These are phyloP conservation scores for Pseudozyma hubeiensis DNA, from an alignment of 1,284 basidiomycete genomes.

Conservation along the genomic window DNA sequence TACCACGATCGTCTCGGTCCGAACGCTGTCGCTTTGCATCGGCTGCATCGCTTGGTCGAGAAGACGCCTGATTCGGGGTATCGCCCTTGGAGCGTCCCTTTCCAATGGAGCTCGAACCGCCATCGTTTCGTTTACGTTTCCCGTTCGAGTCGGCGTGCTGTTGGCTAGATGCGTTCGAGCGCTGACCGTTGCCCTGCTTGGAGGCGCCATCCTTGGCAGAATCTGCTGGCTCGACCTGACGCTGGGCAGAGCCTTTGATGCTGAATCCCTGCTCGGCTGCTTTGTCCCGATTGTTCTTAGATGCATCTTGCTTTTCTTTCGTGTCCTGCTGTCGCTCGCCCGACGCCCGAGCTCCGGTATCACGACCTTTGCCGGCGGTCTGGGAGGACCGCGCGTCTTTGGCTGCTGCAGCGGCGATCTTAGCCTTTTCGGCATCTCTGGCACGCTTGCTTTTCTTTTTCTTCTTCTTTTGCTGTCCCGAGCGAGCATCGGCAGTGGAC, in stretches of 20 bases:
- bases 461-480: slow-evolving; percentile 18
- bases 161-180: neutral
- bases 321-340: slow-evolving; percentile 5
- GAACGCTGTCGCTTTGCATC: slow-evolving; percentile 25
- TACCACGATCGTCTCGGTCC: slow-evolving; percentile 21
- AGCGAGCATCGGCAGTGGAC: neutral
- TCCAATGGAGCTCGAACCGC: neutral
- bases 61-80: slow-evolving; percentile 3
- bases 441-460: slow-evolving; percentile 30
- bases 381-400: slow-evolving; percentile 9
- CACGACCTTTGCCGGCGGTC: slow-evolving; percentile 3
- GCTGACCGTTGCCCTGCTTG: slow-evolving; percentile 4
- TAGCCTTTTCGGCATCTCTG: slow-evolving; percentile 19
- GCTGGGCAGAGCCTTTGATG: slow-evolving; percentile 45
- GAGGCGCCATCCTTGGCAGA: neutral
- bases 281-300: neutral
- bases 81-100: slow-evolving; percentile 1
- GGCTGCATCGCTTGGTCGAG: neutral
- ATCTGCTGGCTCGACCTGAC: slow-evolving; percentile 12
- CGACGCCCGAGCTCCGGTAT: neutral
- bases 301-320: slow-evolving; percentile 2
- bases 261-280: slow-evolving; percentile 26
- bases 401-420: slow-evolving; percentile 8
- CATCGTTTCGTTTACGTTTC: slow-evolving; percentile 27
- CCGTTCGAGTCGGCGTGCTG: slow-evolving; percentile 11